Conservation (phyloP, 1,284 basidiomycete genomes). For the Stereum hirsutum region DNA sequence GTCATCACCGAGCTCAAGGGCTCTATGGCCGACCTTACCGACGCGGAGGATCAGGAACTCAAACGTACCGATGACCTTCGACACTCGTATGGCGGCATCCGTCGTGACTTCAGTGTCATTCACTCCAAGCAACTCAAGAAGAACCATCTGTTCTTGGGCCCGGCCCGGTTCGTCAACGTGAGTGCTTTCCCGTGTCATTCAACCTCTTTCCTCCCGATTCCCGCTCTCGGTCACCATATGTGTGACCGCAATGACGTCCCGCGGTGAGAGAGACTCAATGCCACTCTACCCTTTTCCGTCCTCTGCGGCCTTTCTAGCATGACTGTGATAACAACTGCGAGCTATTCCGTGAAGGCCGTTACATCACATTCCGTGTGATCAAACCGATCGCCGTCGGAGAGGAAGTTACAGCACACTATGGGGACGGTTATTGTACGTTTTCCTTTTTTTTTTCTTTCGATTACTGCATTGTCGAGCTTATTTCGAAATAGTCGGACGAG, state of each 20-base stretch:
- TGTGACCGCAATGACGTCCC: constrained; percentile 9
- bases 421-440: constrained; percentile 75
- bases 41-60: constrained; percentile 74
- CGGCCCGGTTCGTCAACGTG: constrained; percentile 91
- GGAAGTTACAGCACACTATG: constrained; percentile 82
- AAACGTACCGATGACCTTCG: constrained; percentile 58
- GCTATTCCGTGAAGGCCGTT: constrained; percentile 77
- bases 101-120: constrained; percentile 87
- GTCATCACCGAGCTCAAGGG: constrained; percentile 80
- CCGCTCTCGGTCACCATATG: constrained; percentile 6
- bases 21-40: constrained; percentile 78
- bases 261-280: constrained; percentile 7
- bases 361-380: constrained; percentile 84
- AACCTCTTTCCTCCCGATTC: constrained; percentile 5
- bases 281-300: constrained; percentile 8
- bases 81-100: constrained; percentile 57
- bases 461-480: constrained; percentile 4
- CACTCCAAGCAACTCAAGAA: constrained; percentile 86
- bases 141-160: constrained; percentile 87
- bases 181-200: constrained; percentile 21
- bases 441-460: neutral
- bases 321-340: constrained; percentile 89
- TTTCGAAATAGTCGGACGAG: constrained; percentile 62
- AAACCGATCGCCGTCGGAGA: constrained; percentile 75
- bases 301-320: constrained; percentile 41